Evolutionary conservation across 306 rosid species (phyloP), one percentile per base, ranked within the genome.

Genomic region (Prosopis cineraria): DNA sequence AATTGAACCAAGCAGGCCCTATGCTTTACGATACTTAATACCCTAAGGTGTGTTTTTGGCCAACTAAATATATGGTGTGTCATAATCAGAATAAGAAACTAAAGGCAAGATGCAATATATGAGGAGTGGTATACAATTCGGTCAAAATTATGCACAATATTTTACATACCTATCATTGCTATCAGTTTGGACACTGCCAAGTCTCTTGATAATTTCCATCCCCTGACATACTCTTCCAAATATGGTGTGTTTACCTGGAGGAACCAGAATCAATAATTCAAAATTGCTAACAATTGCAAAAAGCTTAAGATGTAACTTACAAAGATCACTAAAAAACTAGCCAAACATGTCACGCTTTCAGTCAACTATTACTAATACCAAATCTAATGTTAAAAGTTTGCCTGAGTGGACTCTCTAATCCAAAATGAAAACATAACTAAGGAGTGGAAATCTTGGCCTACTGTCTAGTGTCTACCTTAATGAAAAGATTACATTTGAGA

Each of bases 161-260:
- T 74, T 80, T n/a, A 79, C 81, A 78, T 83, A 93, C 99, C 99
- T 89, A 74, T 95, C 99, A 78, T 60, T 95, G 85, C 87, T 95
- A 83, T 95, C 99, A 52, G 99, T 95, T 83, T 93, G 99, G 78
- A 95, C 90, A 55, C 98, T 95, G 76, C 98, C 97, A 75, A 95
- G 99, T 82, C 97, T 88, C 85, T 93, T 95, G 88, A 95, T 88
- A 62, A 93, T 88, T 83, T 95, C 98, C 99, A 95, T 95, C 73
- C 99, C 99, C 60, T 27, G 67, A 69, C 94, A 84, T 25, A 93
- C 91, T 85, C 99, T 87, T 81, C 98, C 99, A 74, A 95, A 95
- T 81, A 95, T 91, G 74, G 99, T 90, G 85, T 95, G 99, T 36
- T 95, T 95, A 77, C 99, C 98, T 95, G 91, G 68, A 82, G 7